Base-by-base conservation (phyloP, 2,329 filamentous ascomycete genomes). In the Pyrenophora graminea region DNA sequence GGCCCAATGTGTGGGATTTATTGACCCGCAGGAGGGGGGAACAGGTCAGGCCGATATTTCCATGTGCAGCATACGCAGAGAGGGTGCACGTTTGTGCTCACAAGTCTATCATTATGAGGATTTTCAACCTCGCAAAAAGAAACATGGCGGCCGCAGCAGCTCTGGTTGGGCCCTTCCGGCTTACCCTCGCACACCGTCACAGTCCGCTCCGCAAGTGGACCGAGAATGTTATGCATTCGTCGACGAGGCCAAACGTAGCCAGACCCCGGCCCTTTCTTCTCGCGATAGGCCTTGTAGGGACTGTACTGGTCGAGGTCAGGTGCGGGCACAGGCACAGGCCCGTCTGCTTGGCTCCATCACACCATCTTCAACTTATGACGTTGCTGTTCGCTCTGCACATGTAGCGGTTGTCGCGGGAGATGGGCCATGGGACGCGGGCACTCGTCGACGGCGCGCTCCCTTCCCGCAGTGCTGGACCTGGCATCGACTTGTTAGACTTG, bases 391-490 rank as follows among this genome's bases (percentile, higher is more conserved):
- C 47, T 48, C 49, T 52, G 34, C 17, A 37, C 25, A 17, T 38
- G 41, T 44, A 48, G 45, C 33, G 49, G 45, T 40, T 54, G 46
- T 46, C 45, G 56, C 56, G 55, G 57, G 54, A 62, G 55, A 59
- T 56, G 61, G 50, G 55, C 56, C 55, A 44, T 58, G 54, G 38
- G 46, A 51, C 49, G 56, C 56, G 55, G 53, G 56, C 55, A 48
- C 57, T 58, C 54, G 48, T 45, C 45, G 53, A 58, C 58, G 61
- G 61, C 59, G 44, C 63, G 59, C 62, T 68, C 66, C 67, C 66
- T 61, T 68, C 66, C 67, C 66, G 67, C 59, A 60, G 51, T 53
- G 55, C 62, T 61, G 55, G 51, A 62, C 59, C 60, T 61, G 53
- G 51, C 43, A 34, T 49, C 41, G 27, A 43, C 31, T 31, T 42